Evolutionary conservation across 257 asterid genomes (phyloP), one percentile per base, ranked within the genome.

Genomic region (Nicotiana noctiflora): DNA sequence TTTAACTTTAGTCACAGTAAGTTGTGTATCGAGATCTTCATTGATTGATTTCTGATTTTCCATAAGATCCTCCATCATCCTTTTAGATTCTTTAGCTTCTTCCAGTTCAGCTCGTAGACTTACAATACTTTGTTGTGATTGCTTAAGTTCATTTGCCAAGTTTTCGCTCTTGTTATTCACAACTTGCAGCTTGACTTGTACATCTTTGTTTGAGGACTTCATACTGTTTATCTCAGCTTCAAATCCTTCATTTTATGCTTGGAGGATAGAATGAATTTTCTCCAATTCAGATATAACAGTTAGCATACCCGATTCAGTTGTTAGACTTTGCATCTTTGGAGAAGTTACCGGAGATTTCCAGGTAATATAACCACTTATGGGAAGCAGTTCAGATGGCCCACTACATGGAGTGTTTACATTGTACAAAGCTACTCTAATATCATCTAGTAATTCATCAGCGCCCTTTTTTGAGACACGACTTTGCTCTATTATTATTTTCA

Each of bases 21-120:
- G 89, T 80, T 90, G 96, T 18, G 94, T 89, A 13, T 92, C 97
- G 23, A 93, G 91, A 65, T 93, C 98, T 81, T 90, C 97, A 66
- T 90, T 92, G 10, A 86, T 78, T 78, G 79, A 46, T 85, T 91
- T 93, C 90, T 92, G 92, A 82, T 86, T 86, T 86, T 91, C 97
- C 4, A 86, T 52, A 80, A 91, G 89, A 51, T 92, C 98, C 81
- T 91, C 97, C 13, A 21, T 66, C 77, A 49, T 40, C 75, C 86
- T 86, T 80, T 87, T 90, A 15, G 90, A 86, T 82, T 91, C 97
- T 77, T 82, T 86, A 87, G 86, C 31, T 9, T 13, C 67, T 77
- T 87, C 90, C 81, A 86, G 21, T 79, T 90, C 93, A 9, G 82
- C 82, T 52, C 72, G 84, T 56, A 88, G 86, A 31, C 78, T 79